Evolutionary conservation across 2,329 filamentous ascomycete genomes (phyloP).

Genomic region (Claviceps pazoutovae): DNA sequence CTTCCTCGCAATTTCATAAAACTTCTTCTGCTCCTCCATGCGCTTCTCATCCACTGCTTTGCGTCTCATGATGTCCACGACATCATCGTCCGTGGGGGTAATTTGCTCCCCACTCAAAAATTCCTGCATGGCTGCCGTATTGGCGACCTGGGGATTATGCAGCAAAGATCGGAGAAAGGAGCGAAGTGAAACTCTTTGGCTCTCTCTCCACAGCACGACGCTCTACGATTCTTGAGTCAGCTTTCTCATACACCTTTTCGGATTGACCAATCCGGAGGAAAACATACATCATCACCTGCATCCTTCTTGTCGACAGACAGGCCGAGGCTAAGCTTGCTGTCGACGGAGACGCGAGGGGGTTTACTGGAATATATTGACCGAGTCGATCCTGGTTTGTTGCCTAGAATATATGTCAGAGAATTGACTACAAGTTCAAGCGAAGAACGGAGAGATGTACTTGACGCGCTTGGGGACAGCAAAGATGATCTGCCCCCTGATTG

Average conservation of each 20-base stretch:
- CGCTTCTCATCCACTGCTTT: conserved; percentile 77
- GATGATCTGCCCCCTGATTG: conserved; percentile 10
- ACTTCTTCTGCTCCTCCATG: conserved; percentile 81
- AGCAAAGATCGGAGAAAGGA: conserved; percentile 81
- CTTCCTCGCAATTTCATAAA: conserved; percentile 88
- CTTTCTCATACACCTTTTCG: background rate
- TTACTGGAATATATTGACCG: conserved; percentile 16
- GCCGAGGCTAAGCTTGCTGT: conserved; percentile 16
- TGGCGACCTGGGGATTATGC: conserved; percentile 70
- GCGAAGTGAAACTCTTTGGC: conserved; percentile 78
- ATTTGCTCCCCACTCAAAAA: conserved; percentile 68
- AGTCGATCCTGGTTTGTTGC: conserved; percentile 13
- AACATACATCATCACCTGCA: conserved; percentile 13
- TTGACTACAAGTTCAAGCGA: background rate
- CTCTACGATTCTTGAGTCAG: conserved; percentile 24
- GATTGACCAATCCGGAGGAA: background rate
- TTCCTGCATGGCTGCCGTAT: conserved; percentile 69
- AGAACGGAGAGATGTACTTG: background rate
- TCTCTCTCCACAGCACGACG: conserved; percentile 65
- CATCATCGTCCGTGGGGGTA: conserved; percentile 65
- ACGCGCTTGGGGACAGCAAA: conserved; percentile 16
- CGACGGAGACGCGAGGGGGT: conserved; percentile 19
- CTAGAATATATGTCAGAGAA: background rate
- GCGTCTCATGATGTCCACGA: conserved; percentile 63
- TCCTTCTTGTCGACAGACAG: conserved; percentile 8